Evolutionary conservation across 2,329 filamentous ascomycete species (phyloP).

Genomic region (Dactylellina haptotyla): DNA sequence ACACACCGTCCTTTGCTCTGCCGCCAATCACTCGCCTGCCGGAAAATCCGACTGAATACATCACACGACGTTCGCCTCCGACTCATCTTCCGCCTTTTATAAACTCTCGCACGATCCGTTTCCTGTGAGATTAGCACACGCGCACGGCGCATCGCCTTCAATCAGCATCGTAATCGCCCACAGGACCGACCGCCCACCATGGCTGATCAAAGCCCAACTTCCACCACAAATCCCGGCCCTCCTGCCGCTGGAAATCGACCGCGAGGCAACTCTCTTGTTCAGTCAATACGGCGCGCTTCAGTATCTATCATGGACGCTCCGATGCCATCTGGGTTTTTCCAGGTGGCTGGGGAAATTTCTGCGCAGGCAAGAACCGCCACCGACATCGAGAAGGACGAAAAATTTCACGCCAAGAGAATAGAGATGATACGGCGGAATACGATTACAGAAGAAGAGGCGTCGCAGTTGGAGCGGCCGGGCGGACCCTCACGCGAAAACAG

Average conservation of each 20-base stretch:
- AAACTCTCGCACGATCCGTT: constrained; percentile 29
- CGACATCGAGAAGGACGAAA: constrained; percentile 52
- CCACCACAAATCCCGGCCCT: constrained; percentile 17
- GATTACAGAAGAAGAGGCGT: constrained; percentile 57
- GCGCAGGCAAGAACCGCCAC: constrained; percentile 44
- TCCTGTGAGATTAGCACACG: constrained; percentile 10
- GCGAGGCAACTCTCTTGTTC: constrained; percentile 45
- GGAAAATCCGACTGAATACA: constrained; percentile 27
- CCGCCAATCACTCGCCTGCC: constrained; percentile 38
- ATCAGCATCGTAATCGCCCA: neutral
- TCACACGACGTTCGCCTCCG: constrained; percentile 30
- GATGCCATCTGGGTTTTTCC: constrained; percentile 44
- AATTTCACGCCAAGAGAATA: constrained; percentile 30
- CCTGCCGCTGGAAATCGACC: constrained; percentile 22
- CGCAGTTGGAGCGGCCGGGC: constrained; percentile 55
- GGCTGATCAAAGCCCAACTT: constrained; percentile 36
- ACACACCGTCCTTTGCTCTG: constrained; percentile 3
- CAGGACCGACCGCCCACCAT: constrained; percentile 22
- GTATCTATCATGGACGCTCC: constrained; percentile 45
- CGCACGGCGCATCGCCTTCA: constrained; percentile 19
- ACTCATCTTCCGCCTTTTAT: constrained; percentile 8
- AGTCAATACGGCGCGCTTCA: constrained; percentile 44
- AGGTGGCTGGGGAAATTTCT: constrained; percentile 54
- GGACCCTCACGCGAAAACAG: constrained; percentile 57
- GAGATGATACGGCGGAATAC: constrained; percentile 50